Conservation (phyloP, 164 flowering plant species). For the Dillenia turbinata region DNA sequence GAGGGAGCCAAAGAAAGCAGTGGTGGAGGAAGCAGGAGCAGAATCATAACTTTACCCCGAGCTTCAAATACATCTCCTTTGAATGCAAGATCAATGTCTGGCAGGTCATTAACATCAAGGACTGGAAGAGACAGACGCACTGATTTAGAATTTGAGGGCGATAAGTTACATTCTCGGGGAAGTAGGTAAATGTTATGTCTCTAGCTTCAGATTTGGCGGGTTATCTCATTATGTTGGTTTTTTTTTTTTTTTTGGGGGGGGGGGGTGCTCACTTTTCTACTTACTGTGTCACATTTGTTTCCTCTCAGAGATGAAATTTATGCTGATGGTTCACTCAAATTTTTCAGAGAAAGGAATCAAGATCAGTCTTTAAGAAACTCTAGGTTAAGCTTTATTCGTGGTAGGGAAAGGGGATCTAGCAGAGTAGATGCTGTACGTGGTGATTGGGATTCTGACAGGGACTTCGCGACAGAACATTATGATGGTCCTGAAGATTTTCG, state of each 20-base stretch:
- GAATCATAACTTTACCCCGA: conserved; percentile 53
- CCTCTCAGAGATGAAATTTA: conserved; percentile 40
- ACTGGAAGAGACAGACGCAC: conserved; percentile 32
- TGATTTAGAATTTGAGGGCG: conserved; percentile 30
- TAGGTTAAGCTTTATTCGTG: conserved; percentile 29
- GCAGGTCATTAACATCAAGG: conserved; percentile 24
- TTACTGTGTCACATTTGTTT: not conserved
- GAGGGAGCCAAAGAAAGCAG: conserved; percentile 31
- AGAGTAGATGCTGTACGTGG: conserved; percentile 21
- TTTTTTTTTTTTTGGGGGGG: no score
- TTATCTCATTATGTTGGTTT: not conserved
- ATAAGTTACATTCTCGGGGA: conserved; percentile 38
- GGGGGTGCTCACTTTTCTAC: conserved; percentile 15
- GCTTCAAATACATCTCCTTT: conserved; percentile 29
- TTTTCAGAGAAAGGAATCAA: conserved; percentile 38
- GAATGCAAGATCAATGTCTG: conserved; percentile 22
- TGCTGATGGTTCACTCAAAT: conserved; percentile 28
- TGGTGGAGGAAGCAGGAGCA: conserved; percentile 30
- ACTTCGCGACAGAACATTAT: conserved; percentile 31
- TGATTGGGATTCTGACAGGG: conserved; percentile 36
- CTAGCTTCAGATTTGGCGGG: no score
- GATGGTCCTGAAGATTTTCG: conserved; percentile 29
- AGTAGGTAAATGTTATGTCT: conserved; percentile 40
- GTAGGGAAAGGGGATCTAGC: conserved; percentile 41
- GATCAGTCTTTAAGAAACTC: conserved; percentile 39